Evolutionary conservation across 192 early-diverging fungal genomes (phyloP).

Genomic region (Haplosporangium gracile): DNA sequence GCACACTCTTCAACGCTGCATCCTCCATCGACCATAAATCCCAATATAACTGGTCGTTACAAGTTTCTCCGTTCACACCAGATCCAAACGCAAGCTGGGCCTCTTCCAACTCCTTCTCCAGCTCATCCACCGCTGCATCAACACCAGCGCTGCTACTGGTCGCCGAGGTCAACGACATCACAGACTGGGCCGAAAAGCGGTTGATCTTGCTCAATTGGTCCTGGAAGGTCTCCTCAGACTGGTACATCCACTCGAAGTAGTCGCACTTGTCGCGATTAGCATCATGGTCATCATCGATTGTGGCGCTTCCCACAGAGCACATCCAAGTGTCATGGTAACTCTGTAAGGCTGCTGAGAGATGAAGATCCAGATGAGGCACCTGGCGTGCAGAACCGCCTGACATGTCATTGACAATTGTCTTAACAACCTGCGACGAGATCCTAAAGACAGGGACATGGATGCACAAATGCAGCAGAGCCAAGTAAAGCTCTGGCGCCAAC

Average conservation of each 20-base stretch:
- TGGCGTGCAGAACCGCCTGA: conserved; percentile 4
- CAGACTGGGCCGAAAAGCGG: background rate
- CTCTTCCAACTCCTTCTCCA: conserved; percentile 3
- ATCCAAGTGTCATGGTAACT: conserved; percentile 43
- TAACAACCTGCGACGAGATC: conserved; percentile 38
- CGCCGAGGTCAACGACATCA: background rate
- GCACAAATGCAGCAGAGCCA: conserved; percentile 37
- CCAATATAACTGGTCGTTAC: conserved; percentile 47
- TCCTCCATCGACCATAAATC: conserved; percentile 37
- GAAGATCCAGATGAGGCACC: conserved; percentile 19
- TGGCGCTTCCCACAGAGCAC: conserved; percentile 4
- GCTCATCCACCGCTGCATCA: background rate
- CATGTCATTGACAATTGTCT: conserved; percentile 44
- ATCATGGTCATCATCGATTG: background rate
- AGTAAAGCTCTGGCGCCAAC: conserved; percentile 28
- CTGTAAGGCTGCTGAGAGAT: conserved; percentile 39
- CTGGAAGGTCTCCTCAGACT: conserved; percentile 15
- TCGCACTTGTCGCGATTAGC: background rate
- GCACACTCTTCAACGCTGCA: conserved; percentile 14
- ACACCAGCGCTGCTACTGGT: background rate
- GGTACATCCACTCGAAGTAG: conserved; percentile 42
- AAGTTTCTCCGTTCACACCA: background rate
- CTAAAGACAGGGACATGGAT: conserved; percentile 30
- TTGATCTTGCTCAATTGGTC: background rate
- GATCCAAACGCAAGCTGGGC: background rate